Conservation (phyloP, 2,329 filamentous ascomycete genomes). For the Hypomyces perniciosus region DNA sequence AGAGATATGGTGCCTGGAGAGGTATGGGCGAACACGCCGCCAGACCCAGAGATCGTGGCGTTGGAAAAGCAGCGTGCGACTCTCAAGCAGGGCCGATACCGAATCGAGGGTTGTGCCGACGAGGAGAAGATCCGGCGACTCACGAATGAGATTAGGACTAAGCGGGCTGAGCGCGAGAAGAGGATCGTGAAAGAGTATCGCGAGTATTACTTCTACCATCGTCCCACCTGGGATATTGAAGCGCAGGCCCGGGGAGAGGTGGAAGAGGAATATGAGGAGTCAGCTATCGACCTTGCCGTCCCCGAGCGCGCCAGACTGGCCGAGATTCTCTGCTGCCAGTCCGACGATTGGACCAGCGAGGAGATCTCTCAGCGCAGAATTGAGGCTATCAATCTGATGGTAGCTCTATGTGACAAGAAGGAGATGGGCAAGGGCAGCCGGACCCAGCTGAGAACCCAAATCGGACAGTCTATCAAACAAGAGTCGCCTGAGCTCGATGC, state of each 20-base stretch:
- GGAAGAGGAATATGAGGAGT: constrained; percentile 17
- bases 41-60: constrained; percentile 21
- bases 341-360: constrained; percentile 11
- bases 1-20: constrained; percentile 26
- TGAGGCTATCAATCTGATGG: constrained; percentile 16
- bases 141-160: constrained; percentile 17
- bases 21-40: constrained; percentile 20
- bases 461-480: background rate
- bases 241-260: constrained; percentile 13
- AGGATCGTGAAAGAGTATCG: constrained; percentile 19
- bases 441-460: background rate
- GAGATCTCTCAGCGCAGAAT: constrained; percentile 13
- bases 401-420: constrained; percentile 17
- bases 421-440: constrained; percentile 16
- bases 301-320: constrained; percentile 15
- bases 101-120: constrained; percentile 17
- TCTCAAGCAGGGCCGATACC: constrained; percentile 23
- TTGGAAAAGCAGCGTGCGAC: constrained; percentile 16
- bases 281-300: constrained; percentile 16
- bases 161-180: constrained; percentile 15
- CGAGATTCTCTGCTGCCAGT: constrained; percentile 16
- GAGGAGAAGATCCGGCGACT: constrained; percentile 22
- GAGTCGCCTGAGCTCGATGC: background rate
- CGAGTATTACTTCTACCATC: constrained; percentile 24
- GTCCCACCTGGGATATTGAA: constrained; percentile 24